Percentiles rank a stretch among this genome's conserved stretches.
These are phyloP conservation scores for Pterulicium gracile DNA, from an alignment of 1,284 basidiomycete species.

Conservation along the genomic window DNA sequence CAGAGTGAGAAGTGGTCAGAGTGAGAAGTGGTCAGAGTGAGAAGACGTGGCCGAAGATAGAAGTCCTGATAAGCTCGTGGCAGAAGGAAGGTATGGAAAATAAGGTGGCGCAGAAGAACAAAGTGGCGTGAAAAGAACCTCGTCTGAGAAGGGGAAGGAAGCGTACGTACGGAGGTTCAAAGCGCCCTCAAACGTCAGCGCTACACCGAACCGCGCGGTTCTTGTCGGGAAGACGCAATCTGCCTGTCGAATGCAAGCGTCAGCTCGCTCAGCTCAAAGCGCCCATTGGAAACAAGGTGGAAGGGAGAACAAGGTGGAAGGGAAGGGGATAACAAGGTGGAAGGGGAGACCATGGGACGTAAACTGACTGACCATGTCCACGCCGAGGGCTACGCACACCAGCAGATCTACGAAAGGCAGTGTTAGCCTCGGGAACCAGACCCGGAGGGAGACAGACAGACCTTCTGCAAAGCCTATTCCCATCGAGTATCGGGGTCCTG, in stretches of 20 bases:
- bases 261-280: slow-evolving; percentile 2
- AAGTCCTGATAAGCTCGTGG: too few relatives aligned
- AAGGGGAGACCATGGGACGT: neutral
- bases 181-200: slow-evolving; percentile 68
- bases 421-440: slow-evolving; percentile 3
- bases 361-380: slow-evolving; percentile 61
- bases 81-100: neutral
- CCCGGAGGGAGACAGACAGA: slow-evolving; percentile 17
- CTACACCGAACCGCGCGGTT: slow-evolving; percentile 80
- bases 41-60: too few relatives aligned
- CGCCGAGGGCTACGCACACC: slow-evolving; percentile 78
- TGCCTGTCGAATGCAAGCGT: slow-evolving; percentile 33
- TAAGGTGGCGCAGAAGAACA: neutral
- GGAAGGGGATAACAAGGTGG: neutral
- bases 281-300: slow-evolving; percentile 1
- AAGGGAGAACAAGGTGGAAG: neutral
- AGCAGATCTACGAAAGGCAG: slow-evolving; percentile 47
- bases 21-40: too few relatives aligned
- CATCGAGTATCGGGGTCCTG: slow-evolving; percentile 80
- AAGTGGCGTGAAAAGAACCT: neutral
- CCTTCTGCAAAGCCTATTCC: slow-evolving; percentile 85
- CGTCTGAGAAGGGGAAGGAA: too few relatives aligned
- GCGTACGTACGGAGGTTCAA: slow-evolving; percentile 68
- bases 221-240: slow-evolving; percentile 86
- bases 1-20: too few relatives aligned